These are phyloP conservation scores for Cladosporium sp. DNA, from an alignment of 2,329 filamentous ascomycete genomes.

Conservation along the genomic window DNA sequence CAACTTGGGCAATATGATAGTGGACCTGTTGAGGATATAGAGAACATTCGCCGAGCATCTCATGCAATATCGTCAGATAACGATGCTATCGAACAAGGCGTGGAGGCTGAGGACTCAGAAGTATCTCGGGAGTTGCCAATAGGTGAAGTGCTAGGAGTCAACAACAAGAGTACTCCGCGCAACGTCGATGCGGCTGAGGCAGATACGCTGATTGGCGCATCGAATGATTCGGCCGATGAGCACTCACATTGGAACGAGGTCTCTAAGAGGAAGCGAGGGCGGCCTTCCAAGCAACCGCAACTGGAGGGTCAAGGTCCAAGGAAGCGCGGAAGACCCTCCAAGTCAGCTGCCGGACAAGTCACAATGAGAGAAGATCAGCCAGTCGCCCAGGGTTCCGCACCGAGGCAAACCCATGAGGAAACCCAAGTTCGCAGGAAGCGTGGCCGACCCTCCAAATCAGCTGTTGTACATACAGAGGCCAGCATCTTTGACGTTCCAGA, in stretches of 20 bases:
- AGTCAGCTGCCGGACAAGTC: too few relatives aligned
- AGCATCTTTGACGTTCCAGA: too few relatives aligned
- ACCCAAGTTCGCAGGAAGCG: not conserved
- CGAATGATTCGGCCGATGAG: not conserved
- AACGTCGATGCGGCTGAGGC: not conserved
- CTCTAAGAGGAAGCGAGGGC: not conserved
- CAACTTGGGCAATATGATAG: not conserved
- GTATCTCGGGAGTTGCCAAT: too few relatives aligned
- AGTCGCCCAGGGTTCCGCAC: not conserved
- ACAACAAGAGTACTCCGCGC: not conserved
- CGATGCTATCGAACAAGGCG: not conserved
- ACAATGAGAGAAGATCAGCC: not conserved
- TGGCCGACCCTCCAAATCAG: not conserved
- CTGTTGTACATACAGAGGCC: not conserved
- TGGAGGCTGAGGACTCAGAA: too few relatives aligned
- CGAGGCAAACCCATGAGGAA: not conserved
- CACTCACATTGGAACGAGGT: not conserved
- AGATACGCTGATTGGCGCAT: not conserved
- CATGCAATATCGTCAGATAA: not conserved
- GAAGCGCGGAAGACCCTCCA: not conserved
- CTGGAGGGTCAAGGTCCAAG: not conserved
- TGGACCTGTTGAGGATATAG: not conserved
- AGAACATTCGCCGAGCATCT: not conserved
- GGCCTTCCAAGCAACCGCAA: not conserved
- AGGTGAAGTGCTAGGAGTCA: not conserved